Percentiles rank a stretch among this genome's conserved stretches.
Evolutionary conservation across 139 green algal species (phyloP).

Genomic region (Closterium sp.): DNA sequence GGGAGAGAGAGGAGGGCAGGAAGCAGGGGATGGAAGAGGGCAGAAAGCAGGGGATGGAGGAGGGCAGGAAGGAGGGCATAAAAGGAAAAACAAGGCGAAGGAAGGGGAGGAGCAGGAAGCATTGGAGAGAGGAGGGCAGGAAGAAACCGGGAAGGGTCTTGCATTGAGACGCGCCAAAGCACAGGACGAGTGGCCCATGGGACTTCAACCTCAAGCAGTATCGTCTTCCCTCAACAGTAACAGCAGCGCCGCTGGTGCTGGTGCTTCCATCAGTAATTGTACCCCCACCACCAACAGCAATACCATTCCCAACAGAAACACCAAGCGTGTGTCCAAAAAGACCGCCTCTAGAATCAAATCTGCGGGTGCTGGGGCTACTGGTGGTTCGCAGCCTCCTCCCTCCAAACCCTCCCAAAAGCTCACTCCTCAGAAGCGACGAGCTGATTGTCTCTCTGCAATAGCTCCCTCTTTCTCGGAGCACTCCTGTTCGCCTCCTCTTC

Average conservation of each 20-base stretch:
- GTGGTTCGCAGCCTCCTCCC: neutral
- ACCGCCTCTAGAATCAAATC: neutral
- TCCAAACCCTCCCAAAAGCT: neutral
- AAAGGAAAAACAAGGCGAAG: neutral
- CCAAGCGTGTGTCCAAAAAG: neutral
- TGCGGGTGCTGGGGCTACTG: too few species aligned
- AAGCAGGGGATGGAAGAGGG: too few species aligned
- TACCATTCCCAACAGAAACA: too few species aligned
- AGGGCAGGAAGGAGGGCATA: too few species aligned
- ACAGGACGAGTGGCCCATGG: neutral
- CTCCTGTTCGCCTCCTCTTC: neutral
- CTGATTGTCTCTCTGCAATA: neutral
- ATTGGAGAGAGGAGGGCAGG: neutral
- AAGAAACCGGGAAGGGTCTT: neutral
- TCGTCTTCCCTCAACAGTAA: neutral
- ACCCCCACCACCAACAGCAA: neutral
- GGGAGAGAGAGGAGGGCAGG: neutral
- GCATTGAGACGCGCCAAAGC: too few species aligned
- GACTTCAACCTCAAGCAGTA: neutral
- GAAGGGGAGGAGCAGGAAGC: neutral
- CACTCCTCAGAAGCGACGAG: neutral
- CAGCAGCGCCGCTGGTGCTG: neutral
- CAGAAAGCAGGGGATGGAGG: too few species aligned
- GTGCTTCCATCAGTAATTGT: neutral
- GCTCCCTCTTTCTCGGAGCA: neutral